Conservation (phyloP, 2,329 filamentous ascomycete genomes). For the Epichloe elymi region DNA sequence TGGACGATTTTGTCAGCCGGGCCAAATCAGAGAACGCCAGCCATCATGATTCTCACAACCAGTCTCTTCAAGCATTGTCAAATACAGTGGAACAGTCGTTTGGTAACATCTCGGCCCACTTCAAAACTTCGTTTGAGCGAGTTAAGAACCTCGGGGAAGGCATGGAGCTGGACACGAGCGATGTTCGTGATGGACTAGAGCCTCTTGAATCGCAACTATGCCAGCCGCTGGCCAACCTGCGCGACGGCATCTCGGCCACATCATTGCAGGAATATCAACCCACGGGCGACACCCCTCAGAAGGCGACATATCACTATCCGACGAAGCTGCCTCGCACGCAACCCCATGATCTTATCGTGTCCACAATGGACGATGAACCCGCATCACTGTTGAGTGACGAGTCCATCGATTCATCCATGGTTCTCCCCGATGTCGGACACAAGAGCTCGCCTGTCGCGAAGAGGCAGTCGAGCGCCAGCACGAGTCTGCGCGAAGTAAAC, state of each 20-base stretch:
- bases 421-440: slow-evolving; percentile 13
- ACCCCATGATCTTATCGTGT: slow-evolving; percentile 30
- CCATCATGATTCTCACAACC: slow-evolving; percentile 57
- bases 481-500: slow-evolving; percentile 43
- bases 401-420: slow-evolving; percentile 22
- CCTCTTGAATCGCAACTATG: slow-evolving; percentile 48
- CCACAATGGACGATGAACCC: slow-evolving; percentile 22
- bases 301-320: slow-evolving; percentile 69
- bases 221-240: slow-evolving; percentile 57
- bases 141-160: slow-evolving; percentile 57
- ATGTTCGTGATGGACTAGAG: slow-evolving; percentile 46
- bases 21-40: slow-evolving; percentile 68
- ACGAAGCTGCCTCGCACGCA: slow-evolving; percentile 63
- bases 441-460: slow-evolving; percentile 14
- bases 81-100: slow-evolving; percentile 62
- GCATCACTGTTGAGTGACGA: not conserved
- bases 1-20: slow-evolving; percentile 81
- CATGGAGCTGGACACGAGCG: slow-evolving; percentile 46
- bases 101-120: slow-evolving; percentile 53
- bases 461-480: slow-evolving; percentile 15
- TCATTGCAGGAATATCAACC: slow-evolving; percentile 66
- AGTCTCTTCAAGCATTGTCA: slow-evolving; percentile 54
- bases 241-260: slow-evolving; percentile 51
- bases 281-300: slow-evolving; percentile 78
- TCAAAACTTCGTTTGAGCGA: slow-evolving; percentile 54